Conservation (phyloP, 2,329 filamentous ascomycete species). For the Exophiala dermatitidis region DNA sequence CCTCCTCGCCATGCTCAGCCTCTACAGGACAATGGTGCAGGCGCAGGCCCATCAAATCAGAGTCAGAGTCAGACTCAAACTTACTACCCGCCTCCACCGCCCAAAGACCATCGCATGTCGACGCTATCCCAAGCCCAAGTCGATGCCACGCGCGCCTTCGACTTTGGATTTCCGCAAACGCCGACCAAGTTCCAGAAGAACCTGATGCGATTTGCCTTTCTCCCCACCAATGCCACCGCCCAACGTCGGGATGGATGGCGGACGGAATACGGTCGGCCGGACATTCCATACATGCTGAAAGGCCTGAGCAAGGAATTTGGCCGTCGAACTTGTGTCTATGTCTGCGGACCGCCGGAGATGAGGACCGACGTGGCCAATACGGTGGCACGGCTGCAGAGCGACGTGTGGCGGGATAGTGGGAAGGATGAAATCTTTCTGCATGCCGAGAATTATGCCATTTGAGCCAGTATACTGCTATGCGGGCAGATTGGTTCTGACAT, state of each 20-base stretch:
- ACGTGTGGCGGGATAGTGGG: slow-evolving; percentile 70
- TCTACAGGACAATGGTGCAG: not conserved
- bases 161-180: slow-evolving; percentile 74
- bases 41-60: not conserved
- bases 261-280: slow-evolving; percentile 84
- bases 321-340: slow-evolving; percentile 76
- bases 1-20: slow-evolving; percentile 21
- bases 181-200: slow-evolving; percentile 84
- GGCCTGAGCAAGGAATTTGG: slow-evolving; percentile 78
- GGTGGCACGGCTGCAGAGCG: slow-evolving; percentile 71
- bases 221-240: slow-evolving; percentile 37
- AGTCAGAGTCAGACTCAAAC: not conserved
- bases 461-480: too few species aligned
- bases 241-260: slow-evolving; percentile 65
- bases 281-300: slow-evolving; percentile 77
- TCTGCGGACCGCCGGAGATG: slow-evolving; percentile 85
- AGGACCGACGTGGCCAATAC: slow-evolving; percentile 78
- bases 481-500: not conserved
- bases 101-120: slow-evolving; percentile 9
- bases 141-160: slow-evolving; percentile 45
- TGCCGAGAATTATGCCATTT: slow-evolving; percentile 88
- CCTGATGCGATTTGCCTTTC: slow-evolving; percentile 83
- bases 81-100: slow-evolving; percentile 20
- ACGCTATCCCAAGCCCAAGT: slow-evolving; percentile 21
- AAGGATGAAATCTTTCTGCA: slow-evolving; percentile 90